Evolutionary conservation across 768 basidiomycete genomes (phyloP), one percentile per base, ranked within the genome.

Genomic region (Grammothele lineata): DNA sequence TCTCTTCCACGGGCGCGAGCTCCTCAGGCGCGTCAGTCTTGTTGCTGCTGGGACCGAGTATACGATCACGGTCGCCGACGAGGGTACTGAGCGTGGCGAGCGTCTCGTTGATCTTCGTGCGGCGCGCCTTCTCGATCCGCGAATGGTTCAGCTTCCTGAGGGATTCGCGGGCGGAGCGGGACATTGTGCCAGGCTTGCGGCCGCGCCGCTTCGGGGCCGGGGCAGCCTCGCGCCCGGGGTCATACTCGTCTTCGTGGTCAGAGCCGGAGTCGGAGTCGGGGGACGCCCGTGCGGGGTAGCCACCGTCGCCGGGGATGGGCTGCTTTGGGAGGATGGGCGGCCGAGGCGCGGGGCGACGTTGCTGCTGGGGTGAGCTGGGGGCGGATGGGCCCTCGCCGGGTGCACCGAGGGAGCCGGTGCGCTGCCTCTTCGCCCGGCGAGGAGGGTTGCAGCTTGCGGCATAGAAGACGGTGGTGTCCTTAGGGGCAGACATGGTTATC

Each of bases 61-160:
- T 22, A 5, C 64, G 62, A 18, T 64, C 71, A 23, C 66, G 70
- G 3, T 64, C 69, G 10, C 68, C 70, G 1, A 95, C 90, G 57
- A 96, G 81, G 53, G 75, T 72, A 51, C 84, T 80, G 37, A 97
- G 68, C 2, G 83, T 80, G 2, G 83, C 75, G 5, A 97, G 74
- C 0, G 93, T 91, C 42, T 91, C 85, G 61, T 98, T 98, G 54
- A 98, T 97, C 76, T 96, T 96, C 10, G 94, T 95, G 49, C 94
- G 75, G 24, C 94, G 72, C 0, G 93, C 82, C 61, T 94, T 89
- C 69, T 98, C 94, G 62, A 98, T 98, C 52, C 93, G 81, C 5
- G 87, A 90, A 60, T 98, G 94, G 66, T 96, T 96, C 27, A 91
- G 80, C 64, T 94, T 92, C 43, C 94, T 81, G 65, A 91, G 83